A percentile compares a stretch with the other conserved stretches of the same genome.
These are phyloP conservation scores for Pythium pyrilobum DNA, from an alignment of 352 stramenopile species.

Conservation along the genomic window DNA sequence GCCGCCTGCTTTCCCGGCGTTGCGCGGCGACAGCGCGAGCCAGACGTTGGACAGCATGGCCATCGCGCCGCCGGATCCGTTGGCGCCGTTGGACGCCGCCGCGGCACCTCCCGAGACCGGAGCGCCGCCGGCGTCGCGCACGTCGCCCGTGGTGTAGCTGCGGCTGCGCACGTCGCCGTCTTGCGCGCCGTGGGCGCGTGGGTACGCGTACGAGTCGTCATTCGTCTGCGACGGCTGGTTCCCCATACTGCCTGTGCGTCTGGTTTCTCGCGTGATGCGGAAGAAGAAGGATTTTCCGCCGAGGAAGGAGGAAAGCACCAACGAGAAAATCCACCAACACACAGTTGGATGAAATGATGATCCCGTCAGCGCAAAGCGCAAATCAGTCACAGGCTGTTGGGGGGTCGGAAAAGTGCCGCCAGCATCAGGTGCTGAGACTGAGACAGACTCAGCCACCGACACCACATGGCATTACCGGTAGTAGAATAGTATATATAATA, in stretches of 20 bases:
- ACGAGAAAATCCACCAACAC: not conserved
- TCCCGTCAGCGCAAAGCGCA: too few relatives aligned
- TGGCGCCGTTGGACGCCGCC: not conserved
- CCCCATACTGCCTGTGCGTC: too few relatives aligned
- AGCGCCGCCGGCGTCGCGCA: not conserved
- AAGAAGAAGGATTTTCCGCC: too few relatives aligned
- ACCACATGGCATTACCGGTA: too few relatives aligned
- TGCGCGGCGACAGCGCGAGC: slow-evolving; percentile 17
- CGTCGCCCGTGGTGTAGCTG: slow-evolving; percentile 1
- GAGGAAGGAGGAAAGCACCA: too few relatives aligned
- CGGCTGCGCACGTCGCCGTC: slow-evolving; percentile 1
- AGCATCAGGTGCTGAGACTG: too few relatives aligned
- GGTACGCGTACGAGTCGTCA: not conserved
- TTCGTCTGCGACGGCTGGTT: slow-evolving; percentile 22
- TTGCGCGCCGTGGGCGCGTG: not conserved
- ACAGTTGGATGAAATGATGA: too few relatives aligned
- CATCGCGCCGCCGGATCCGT: not conserved
- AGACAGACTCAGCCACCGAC: too few relatives aligned
- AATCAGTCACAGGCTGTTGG: too few relatives aligned
- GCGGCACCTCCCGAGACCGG: not conserved
- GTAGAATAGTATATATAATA: too few relatives aligned
- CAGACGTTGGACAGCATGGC: slow-evolving; percentile 20
- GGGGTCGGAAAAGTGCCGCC: too few relatives aligned
- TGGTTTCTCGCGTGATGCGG: too few relatives aligned
- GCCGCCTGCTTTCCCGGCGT: not conserved